phyloP scores from a whole-genome alignment of 495 filamentous ascomycete genomes.

The Cryomyces minteri region DNA sequence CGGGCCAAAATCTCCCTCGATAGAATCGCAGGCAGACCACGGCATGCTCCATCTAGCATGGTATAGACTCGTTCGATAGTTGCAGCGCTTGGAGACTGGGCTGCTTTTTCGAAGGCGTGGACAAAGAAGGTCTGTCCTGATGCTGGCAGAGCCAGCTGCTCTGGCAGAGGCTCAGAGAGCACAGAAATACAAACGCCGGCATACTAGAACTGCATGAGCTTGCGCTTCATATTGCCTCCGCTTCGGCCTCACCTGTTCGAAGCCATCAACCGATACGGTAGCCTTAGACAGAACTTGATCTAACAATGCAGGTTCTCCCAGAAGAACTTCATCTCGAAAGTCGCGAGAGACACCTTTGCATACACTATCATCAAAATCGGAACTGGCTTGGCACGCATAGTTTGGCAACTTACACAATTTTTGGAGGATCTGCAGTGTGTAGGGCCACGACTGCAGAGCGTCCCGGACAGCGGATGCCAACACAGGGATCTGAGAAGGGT shows the following conservation, averaged over 20 bases:
- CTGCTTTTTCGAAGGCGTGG: slow-evolving; percentile 9
- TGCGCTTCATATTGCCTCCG: background rate
- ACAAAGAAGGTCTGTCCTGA: slow-evolving; percentile 13
- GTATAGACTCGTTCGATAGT: slow-evolving; percentile 10
- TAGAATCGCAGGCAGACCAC: slow-evolving; percentile 6
- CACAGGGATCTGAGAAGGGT: slow-evolving; percentile 9
- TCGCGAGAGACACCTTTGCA: slow-evolving; percentile 7
- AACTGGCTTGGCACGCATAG: background rate
- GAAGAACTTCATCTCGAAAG: slow-evolving; percentile 12
- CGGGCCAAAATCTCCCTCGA: slow-evolving; percentile 1
- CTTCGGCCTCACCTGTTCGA: slow-evolving; percentile 8
- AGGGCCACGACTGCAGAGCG: slow-evolving; percentile 13
- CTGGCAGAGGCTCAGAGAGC: slow-evolving; percentile 13
- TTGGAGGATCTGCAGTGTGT: slow-evolving; percentile 13
- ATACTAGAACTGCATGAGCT: slow-evolving; percentile 6
- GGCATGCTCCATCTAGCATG: slow-evolving; percentile 15
- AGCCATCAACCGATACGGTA: background rate
- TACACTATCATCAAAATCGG: background rate
- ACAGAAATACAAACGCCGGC: slow-evolving; percentile 5
- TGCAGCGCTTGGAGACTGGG: slow-evolving; percentile 2
- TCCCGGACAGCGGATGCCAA: slow-evolving; percentile 12
- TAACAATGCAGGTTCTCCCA: slow-evolving; percentile 10
- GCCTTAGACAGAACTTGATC: slow-evolving; percentile 13
- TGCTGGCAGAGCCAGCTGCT: slow-evolving; percentile 10
- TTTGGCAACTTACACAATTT: background rate